phyloP scores from a whole-genome alignment of 2,329 filamentous ascomycete species.

The Drechslerella coelobrocha region DNA sequence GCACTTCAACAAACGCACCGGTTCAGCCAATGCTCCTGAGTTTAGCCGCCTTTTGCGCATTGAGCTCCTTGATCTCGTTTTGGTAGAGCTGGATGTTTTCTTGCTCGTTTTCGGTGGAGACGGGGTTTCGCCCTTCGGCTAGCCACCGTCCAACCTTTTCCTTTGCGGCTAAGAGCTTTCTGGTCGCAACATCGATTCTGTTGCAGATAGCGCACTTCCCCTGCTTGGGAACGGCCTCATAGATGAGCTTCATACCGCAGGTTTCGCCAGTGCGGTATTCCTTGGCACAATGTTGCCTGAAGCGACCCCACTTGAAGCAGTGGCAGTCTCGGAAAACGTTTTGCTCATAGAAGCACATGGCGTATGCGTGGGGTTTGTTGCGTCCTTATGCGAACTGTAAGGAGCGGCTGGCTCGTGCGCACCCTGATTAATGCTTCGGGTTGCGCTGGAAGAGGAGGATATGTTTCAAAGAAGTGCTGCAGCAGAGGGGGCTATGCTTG shows the following conservation, averaged over 20 bases:
- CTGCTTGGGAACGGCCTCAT: slow-evolving; percentile 69
- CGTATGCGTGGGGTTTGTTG: slow-evolving; percentile 55
- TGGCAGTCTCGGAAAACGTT: slow-evolving; percentile 77
- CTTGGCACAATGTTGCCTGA: slow-evolving; percentile 89
- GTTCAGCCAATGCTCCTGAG: slow-evolving; percentile 54
- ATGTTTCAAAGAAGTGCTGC: slow-evolving; percentile 23
- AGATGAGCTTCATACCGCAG: slow-evolving; percentile 90
- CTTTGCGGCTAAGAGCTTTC: slow-evolving; percentile 54
- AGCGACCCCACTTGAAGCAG: slow-evolving; percentile 94
- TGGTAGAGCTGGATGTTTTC: slow-evolving; percentile 54
- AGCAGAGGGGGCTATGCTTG: slow-evolving; percentile 45
- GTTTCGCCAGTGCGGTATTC: slow-evolving; percentile 97
- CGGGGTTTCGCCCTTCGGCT: slow-evolving; percentile 55
- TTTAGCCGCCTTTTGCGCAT: slow-evolving; percentile 54
- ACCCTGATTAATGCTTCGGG: slow-evolving; percentile 50
- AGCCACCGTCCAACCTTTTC: slow-evolving; percentile 55
- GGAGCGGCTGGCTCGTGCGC: slow-evolving; percentile 50
- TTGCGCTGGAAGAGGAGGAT: slow-evolving; percentile 28
- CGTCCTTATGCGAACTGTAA: slow-evolving; percentile 42
- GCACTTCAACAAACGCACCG: slow-evolving; percentile 50
- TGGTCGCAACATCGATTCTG: slow-evolving; percentile 69
- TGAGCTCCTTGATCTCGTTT: slow-evolving; percentile 55
- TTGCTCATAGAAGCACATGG: slow-evolving; percentile 96
- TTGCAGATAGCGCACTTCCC: slow-evolving; percentile 83
- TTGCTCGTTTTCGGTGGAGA: slow-evolving; percentile 55